phyloP scores from a whole-genome alignment of 2,329 filamentous ascomycete genomes.

The Neofusicoccum ribis region DNA sequence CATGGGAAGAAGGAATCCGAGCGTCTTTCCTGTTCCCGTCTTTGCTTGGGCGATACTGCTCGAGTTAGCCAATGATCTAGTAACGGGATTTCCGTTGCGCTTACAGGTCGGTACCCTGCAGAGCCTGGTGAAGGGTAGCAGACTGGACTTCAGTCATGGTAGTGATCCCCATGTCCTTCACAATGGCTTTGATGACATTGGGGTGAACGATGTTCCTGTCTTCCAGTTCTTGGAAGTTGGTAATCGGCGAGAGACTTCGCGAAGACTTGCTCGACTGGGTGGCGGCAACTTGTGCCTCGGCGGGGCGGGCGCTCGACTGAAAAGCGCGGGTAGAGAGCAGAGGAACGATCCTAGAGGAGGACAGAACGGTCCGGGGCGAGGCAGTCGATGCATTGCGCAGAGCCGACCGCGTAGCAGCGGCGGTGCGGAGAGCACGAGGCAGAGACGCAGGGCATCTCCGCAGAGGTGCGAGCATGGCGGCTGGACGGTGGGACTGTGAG shows the following conservation, averaged over 20 bases:
- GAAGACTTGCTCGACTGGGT: slow-evolving; percentile 20
- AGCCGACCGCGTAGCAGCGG: slow-evolving; percentile 10
- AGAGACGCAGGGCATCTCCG: slow-evolving; percentile 43
- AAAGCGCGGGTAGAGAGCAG: slow-evolving; percentile 4
- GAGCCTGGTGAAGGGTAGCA: slow-evolving; percentile 75
- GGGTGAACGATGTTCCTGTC: slow-evolving; percentile 57
- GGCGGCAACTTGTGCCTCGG: slow-evolving; percentile 21
- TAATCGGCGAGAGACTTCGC: slow-evolving; percentile 30
- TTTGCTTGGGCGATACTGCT: slow-evolving; percentile 78
- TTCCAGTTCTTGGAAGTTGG: slow-evolving; percentile 47
- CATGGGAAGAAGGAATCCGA: slow-evolving; percentile 86
- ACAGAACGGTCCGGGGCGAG: background rate
- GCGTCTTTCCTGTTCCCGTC: slow-evolving; percentile 94
- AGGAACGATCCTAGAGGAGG: background rate
- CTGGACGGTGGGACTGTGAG: background rate
- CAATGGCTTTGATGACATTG: slow-evolving; percentile 68
- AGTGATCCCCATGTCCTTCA: slow-evolving; percentile 70
- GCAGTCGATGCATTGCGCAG: background rate
- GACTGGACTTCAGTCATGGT: slow-evolving; percentile 92
- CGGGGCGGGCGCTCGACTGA: slow-evolving; percentile 3
- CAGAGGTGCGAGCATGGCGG: slow-evolving; percentile 42
- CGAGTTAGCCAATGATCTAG: slow-evolving; percentile 16
- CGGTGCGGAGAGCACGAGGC: slow-evolving; percentile 28
- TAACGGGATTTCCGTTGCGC: slow-evolving; percentile 32
- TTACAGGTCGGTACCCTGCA: slow-evolving; percentile 82